Base-by-base conservation (phyloP, 2,329 filamentous ascomycete species). In the Aspergillus tamarii region DNA sequence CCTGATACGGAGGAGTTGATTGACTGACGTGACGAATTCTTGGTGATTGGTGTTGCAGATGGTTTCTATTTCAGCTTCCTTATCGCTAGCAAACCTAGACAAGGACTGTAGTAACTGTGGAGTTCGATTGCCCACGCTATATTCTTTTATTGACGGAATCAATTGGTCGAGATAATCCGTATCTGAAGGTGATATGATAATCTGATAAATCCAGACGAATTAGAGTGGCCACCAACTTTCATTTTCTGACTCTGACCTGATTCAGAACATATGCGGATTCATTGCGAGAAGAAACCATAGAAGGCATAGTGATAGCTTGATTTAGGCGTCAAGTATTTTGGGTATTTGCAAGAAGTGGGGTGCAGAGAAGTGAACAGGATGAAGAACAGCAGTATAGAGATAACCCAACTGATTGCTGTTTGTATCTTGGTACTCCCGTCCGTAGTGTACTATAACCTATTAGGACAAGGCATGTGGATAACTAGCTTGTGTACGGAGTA, bases 1-100 rank as follows among this genome's bases (percentile, higher is more conserved):
- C 60, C 94, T 90, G 58, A 98, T 93, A 64, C 88, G 87, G 70
- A 98, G 91, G n/a, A 99, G 87, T 74, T 96, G 93, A 73, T 95
- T 96, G 69, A 99, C 93, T 0, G 94, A 97, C 68, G 88, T 88
- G 39, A 98, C 90, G 74, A 99, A 99, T 73, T 97, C 95, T 74
- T 98, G 94, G 74, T 99, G 95, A 73, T 97, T 97, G 12, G 92
- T 94, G 72, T 97, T 89, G 71, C 95, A 97, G 71, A 98, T 96
- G 26, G 88, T 88, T 80, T 99, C 95, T 68, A 99, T 98, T 72
- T 98, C 94, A 16, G 87, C 81, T 77, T 99, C 95, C 65, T 94
- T 90, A 54, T 95, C 92, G 69, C 90, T 89, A 39, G 94, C 92
- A 77, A 97, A 96, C 69, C 89, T 88, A 53, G 89, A 88, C 61